Percentiles rank a stretch among this genome's conserved stretches.
phyloP scores from a whole-genome alignment of 345 rosid genomes.

The Diplotaxis tenuifolia region DNA sequence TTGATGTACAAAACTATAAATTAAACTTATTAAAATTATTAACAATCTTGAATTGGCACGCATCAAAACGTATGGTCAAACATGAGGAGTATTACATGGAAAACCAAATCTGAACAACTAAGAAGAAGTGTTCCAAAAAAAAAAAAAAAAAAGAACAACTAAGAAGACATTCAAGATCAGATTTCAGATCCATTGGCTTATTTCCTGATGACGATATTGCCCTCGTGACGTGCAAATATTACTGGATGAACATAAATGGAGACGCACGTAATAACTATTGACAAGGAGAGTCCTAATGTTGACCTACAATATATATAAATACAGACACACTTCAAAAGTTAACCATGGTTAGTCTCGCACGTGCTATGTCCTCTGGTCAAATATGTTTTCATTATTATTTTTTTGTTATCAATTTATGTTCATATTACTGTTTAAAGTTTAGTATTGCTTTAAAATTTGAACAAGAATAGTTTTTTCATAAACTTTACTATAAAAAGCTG shows the following conservation, averaged over 20 bases:
- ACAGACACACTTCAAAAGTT: conserved; percentile 33
- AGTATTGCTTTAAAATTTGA: not conserved
- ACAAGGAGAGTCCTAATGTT: conserved; percentile 41
- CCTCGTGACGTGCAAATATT: conserved; percentile 20
- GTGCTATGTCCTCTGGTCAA: conserved; percentile 34
- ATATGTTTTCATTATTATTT: conserved; percentile 19
- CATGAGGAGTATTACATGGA: conserved; percentile 11
- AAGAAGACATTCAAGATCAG: conserved; percentile 17
- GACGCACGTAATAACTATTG: conserved; percentile 41
- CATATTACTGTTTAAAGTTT: not conserved
- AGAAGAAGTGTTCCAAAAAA: too few relatives aligned
- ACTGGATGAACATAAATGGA: conserved; percentile 31
- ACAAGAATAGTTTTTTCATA: not conserved
- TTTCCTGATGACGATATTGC: not conserved
- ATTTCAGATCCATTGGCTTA: conserved; percentile 20
- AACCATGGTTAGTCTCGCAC: conserved; percentile 35
- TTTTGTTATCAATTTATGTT: not conserved
- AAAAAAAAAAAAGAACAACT: too few relatives aligned
- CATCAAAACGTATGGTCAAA: conserved; percentile 15
- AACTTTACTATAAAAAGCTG: not conserved
- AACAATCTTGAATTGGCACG: not conserved
- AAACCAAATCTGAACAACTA: conserved; percentile 7
- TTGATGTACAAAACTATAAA: not conserved
- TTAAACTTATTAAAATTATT: not conserved
- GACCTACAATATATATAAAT: conserved; percentile 41